Conservation (phyloP, 2,329 filamentous ascomycete genomes). For the Colletotrichum acutatum region DNA sequence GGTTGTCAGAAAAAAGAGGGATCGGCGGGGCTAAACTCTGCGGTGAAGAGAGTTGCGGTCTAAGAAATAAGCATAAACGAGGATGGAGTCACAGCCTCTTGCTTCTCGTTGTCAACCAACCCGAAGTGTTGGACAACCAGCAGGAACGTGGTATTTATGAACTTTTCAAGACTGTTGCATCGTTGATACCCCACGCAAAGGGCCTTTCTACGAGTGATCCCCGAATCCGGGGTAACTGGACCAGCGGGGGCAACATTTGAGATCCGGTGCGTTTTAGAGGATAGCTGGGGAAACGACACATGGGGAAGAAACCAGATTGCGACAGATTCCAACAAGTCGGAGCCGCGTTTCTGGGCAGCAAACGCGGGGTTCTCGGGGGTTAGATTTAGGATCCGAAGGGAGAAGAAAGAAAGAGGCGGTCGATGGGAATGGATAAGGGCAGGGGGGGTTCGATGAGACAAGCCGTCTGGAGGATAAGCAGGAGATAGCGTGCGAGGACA, state of each 20-base stretch:
- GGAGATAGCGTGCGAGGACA: slow-evolving; percentile 3
- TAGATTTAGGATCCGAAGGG: slow-evolving; percentile 17
- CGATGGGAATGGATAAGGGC: slow-evolving; percentile 12
- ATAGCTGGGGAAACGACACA: slow-evolving; percentile 2
- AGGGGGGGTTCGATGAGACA: not conserved
- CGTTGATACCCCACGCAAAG: not conserved
- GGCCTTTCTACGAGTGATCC: not conserved
- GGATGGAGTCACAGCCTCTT: not conserved
- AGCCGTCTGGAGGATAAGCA: not conserved
- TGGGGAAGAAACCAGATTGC: not conserved
- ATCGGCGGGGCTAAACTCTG: not conserved
- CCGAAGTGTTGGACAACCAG: not conserved
- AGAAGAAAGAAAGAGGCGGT: slow-evolving; percentile 6
- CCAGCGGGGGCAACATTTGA: slow-evolving; percentile 26
- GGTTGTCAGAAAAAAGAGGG: not conserved
- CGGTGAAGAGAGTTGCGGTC: not conserved
- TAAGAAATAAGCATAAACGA: slow-evolving; percentile 29
- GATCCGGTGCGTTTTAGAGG: slow-evolving; percentile 4
- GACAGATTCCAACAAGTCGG: not conserved
- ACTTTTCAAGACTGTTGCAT: not conserved
- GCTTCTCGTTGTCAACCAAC: not conserved
- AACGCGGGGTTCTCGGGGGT: slow-evolving; percentile 17
- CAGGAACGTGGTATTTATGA: slow-evolving; percentile 31
- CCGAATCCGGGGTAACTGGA: slow-evolving; percentile 29
- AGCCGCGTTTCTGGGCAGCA: not conserved